These are phyloP conservation scores for Colletotrichum sp. DNA, from an alignment of 2,329 filamentous ascomycete species.

Conservation along the genomic window DNA sequence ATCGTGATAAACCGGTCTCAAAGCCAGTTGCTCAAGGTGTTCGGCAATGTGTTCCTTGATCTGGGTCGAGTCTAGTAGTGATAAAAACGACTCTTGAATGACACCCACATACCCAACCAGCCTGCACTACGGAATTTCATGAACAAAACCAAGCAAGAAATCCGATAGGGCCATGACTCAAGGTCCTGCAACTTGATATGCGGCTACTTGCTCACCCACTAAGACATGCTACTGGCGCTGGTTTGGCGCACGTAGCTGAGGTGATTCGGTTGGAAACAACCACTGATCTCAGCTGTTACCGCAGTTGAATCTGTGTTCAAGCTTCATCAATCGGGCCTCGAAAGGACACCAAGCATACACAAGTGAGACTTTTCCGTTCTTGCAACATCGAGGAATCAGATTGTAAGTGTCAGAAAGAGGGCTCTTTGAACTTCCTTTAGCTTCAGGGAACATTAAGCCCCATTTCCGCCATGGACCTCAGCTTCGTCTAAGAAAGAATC, in stretches of 20 bases:
- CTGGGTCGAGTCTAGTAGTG: background rate
- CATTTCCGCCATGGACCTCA: background rate
- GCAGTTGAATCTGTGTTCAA: background rate
- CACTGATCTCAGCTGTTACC: background rate
- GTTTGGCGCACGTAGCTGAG: background rate
- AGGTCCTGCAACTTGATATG: background rate
- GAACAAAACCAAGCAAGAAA: background rate
- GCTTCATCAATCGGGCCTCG: background rate
- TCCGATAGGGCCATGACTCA: background rate
- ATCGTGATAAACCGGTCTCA: background rate
- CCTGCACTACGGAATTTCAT: background rate
- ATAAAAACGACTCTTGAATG: background rate
- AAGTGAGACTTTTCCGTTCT: background rate
- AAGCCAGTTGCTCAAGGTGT: background rate
- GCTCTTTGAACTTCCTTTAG: background rate
- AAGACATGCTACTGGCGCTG: background rate
- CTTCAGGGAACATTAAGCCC: background rate
- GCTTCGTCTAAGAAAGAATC: background rate
- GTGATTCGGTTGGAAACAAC: background rate
- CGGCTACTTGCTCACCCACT: background rate
- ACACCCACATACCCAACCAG: background rate
- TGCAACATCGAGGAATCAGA: background rate
- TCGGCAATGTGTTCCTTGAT: background rate
- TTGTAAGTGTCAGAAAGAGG: background rate
- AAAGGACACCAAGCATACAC: background rate